Percentiles rank a stretch among this genome's conserved stretches.
Conservation (phyloP, 1,284 basidiomycete species). For the Trametes hirsuta region DNA sequence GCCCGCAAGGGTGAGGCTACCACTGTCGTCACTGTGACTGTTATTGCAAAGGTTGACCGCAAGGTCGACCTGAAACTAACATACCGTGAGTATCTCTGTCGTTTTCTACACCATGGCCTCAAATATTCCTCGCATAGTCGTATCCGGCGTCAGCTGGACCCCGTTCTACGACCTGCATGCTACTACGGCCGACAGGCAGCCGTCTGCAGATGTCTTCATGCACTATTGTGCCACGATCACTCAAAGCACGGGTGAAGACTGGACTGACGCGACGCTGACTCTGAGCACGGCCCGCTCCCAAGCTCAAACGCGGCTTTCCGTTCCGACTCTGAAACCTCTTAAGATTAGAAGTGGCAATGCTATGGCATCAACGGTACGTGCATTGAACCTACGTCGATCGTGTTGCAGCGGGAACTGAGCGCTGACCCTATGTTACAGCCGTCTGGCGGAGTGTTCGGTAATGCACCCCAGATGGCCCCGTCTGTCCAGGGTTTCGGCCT, state of each 20-base stretch:
- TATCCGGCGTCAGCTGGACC: conserved; percentile 51
- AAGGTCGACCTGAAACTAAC: conserved; percentile 40
- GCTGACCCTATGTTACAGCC: too few relatives aligned
- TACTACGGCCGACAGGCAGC: conserved; percentile 46
- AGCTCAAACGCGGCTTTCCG: background rate
- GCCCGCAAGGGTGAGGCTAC: conserved; percentile 40
- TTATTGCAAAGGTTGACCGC: conserved; percentile 40
- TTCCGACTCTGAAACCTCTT: conserved; percentile 8
- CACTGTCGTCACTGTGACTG: conserved; percentile 43
- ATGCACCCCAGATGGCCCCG: too few relatives aligned
- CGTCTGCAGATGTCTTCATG: conserved; percentile 47
- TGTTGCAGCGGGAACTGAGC: too few relatives aligned
- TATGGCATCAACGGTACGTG: too few relatives aligned
- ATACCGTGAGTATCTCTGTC: background rate
- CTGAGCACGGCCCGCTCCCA: conserved; percentile 15
- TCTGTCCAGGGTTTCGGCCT: too few relatives aligned
- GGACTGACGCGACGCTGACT: conserved; percentile 39
- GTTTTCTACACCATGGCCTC: background rate
- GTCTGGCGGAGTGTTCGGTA: too few relatives aligned
- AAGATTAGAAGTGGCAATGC: background rate
- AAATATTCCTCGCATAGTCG: conserved; percentile 37
- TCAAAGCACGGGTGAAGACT: conserved; percentile 65
- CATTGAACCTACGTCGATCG: too few relatives aligned
- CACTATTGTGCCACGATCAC: conserved; percentile 58
- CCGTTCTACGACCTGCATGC: conserved; percentile 64